phyloP scores from a whole-genome alignment of 805 yeast genomes.

The Cyberlindnera saturnus region DNA sequence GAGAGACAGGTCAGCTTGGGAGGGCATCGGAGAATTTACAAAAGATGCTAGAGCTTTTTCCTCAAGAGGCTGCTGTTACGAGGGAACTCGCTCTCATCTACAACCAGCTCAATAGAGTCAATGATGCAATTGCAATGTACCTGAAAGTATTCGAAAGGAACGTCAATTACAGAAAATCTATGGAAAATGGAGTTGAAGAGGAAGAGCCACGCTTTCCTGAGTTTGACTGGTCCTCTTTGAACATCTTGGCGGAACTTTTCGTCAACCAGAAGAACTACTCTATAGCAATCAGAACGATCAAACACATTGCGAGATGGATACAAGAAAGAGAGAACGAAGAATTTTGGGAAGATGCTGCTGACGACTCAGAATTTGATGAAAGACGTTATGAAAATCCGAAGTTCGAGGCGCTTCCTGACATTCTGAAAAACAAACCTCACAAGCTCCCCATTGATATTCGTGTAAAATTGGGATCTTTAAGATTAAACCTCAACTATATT shows the following conservation, averaged over 20 bases:
- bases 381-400: conserved; percentile 47
- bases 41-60: conserved; percentile 47
- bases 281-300: conserved; percentile 59
- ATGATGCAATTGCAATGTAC: conserved; percentile 72
- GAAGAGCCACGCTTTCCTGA: conserved; percentile 32
- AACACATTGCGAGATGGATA: conserved; percentile 77
- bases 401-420: conserved; percentile 33
- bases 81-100: conserved; percentile 53
- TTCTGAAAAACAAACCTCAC: conserved; percentile 33
- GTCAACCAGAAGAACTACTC: conserved; percentile 59
- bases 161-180: conserved; percentile 32
- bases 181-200: conserved; percentile 15
- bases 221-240: conserved; percentile 87
- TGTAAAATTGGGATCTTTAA: conserved; percentile 67
- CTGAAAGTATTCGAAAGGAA: conserved; percentile 58
- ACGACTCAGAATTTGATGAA: conserved; percentile 81
- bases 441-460: conserved; percentile 82
- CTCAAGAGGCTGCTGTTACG: conserved; percentile 52
- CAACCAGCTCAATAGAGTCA: conserved; percentile 48
- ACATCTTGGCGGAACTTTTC: conserved; percentile 76
- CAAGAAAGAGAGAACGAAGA: conserved; percentile 53
- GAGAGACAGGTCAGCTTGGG: conserved; percentile 58
- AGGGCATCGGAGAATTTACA: conserved; percentile 73
- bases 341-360: conserved; percentile 40
- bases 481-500: conserved; percentile 57